phyloP scores from a whole-genome alignment of 140 eudicot species.

The Ambrosia hybrid region DNA sequence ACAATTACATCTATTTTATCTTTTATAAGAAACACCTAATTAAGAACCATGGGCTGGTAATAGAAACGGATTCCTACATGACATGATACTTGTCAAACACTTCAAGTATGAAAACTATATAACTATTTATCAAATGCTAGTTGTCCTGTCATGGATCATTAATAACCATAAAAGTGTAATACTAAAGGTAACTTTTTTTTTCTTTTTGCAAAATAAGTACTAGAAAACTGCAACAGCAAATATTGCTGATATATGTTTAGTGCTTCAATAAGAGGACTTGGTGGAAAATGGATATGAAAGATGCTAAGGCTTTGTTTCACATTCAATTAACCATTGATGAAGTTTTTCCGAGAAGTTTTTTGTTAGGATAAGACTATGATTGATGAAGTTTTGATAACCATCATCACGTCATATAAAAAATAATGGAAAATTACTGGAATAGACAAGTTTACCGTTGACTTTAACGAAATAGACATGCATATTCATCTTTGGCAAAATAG shows the following conservation, averaged over 20 bases:
- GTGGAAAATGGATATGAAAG: neutral
- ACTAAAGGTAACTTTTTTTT: neutral
- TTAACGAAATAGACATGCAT: too few species aligned
- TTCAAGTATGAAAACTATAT: conserved; percentile 32
- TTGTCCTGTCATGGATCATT: conserved; percentile 28
- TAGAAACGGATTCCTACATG: conserved; percentile 16
- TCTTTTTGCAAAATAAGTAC: neutral
- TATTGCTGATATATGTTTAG: neutral
- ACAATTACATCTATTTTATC: conserved; percentile 24
- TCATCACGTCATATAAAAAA: too few species aligned
- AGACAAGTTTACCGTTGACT: too few species aligned
- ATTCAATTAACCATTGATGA: too few species aligned
- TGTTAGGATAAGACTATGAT: too few species aligned
- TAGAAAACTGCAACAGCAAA: neutral
- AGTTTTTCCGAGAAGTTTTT: too few species aligned
- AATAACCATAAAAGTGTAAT: conserved; percentile 14
- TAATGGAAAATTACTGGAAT: too few species aligned
- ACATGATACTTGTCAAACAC: conserved; percentile 43
- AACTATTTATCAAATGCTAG: conserved; percentile 20
- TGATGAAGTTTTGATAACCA: too few species aligned
- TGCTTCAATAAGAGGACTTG: neutral
- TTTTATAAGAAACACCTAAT: conserved; percentile 9
- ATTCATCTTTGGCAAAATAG: too few species aligned
- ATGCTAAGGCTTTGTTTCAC: too few species aligned
- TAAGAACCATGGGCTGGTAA: conserved; percentile 23